These are phyloP conservation scores for Recurvomyces mirabilis DNA, from an alignment of 495 filamentous ascomycete species.

Conservation along the genomic window DNA sequence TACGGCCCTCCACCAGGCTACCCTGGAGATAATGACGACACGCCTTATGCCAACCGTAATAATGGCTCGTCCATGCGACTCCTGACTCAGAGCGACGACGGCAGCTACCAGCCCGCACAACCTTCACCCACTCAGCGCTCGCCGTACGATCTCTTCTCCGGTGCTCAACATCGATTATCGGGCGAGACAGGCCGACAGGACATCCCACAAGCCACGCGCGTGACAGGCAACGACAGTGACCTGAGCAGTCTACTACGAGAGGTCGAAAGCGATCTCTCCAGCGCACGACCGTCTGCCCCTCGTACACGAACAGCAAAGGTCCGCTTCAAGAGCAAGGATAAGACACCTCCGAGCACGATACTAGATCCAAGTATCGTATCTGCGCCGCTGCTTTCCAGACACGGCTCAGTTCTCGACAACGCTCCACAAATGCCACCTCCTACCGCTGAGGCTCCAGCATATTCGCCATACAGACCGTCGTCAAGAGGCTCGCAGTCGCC, in stretches of 20 bases:
- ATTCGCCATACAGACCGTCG: constrained; percentile 30
- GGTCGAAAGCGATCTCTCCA: constrained; percentile 17
- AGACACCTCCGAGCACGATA: constrained; percentile 24
- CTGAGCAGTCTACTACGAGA: constrained; percentile 20
- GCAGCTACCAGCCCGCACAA: constrained; percentile 6
- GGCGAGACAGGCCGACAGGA: not conserved
- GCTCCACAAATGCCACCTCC: constrained; percentile 48
- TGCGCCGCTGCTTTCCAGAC: constrained; percentile 35
- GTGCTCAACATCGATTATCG: constrained; percentile 10
- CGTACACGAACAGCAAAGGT: constrained; percentile 22
- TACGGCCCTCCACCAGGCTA: constrained; percentile 18
- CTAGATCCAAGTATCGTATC: constrained; percentile 6
- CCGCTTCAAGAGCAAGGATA: constrained; percentile 22
- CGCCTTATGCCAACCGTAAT: constrained; percentile 27
- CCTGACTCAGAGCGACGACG: constrained; percentile 43
- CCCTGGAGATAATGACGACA: constrained; percentile 17
- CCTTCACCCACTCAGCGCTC: constrained; percentile 3
- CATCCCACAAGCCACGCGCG: not conserved
- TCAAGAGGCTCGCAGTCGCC: constrained; percentile 37
- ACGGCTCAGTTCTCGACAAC: constrained; percentile 44
- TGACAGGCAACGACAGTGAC: constrained; percentile 9
- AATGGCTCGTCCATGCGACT: constrained; percentile 51
- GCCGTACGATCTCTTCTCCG: constrained; percentile 13
- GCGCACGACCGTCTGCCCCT: constrained; percentile 5
- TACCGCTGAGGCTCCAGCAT: constrained; percentile 37